phyloP scores from a whole-genome alignment of 83 land plant species.

The Isoetes engelmannii region DNA sequence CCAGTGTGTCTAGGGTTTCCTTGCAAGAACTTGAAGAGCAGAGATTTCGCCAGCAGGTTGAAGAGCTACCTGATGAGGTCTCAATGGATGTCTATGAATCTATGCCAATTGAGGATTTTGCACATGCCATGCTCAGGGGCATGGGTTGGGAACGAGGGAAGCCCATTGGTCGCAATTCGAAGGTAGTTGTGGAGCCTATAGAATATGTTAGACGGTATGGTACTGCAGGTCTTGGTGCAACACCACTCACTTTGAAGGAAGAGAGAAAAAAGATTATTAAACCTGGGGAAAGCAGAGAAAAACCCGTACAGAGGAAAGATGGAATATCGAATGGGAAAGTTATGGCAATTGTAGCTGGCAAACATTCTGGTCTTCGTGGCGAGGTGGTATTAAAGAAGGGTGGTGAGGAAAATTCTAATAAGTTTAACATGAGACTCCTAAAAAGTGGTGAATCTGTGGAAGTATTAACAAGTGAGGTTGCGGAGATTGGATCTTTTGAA shows the following conservation, averaged over 20 bases:
- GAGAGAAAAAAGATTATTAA: conserved; percentile 23
- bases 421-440: conserved; percentile 23
- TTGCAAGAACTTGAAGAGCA: conserved; percentile 8
- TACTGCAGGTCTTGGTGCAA: conserved; percentile 53
- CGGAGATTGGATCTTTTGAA: conserved; percentile 43
- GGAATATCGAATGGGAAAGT: conserved; percentile 29
- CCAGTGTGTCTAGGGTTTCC: neutral
- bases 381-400: conserved; percentile 19
- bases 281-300: conserved; percentile 35
- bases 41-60: conserved; percentile 18
- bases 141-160: conserved; percentile 49
- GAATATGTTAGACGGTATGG: conserved; percentile 41
- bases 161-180: conserved; percentile 34
- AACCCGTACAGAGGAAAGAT: conserved; percentile 20
- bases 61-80: conserved; percentile 27
- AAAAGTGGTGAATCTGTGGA: conserved; percentile 32
- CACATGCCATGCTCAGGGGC: conserved; percentile 40
- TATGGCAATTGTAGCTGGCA: conserved; percentile 36
- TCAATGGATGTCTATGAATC: conserved; percentile 37
- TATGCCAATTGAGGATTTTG: conserved; percentile 42
- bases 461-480: conserved; percentile 31
- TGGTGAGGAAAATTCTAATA: neutral
- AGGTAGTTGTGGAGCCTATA: conserved; percentile 34
- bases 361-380: conserved; percentile 39
- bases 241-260: conserved; percentile 16